phyloP scores from a whole-genome alignment of 2,329 filamentous ascomycete species.

The Penicillium corylophilum region DNA sequence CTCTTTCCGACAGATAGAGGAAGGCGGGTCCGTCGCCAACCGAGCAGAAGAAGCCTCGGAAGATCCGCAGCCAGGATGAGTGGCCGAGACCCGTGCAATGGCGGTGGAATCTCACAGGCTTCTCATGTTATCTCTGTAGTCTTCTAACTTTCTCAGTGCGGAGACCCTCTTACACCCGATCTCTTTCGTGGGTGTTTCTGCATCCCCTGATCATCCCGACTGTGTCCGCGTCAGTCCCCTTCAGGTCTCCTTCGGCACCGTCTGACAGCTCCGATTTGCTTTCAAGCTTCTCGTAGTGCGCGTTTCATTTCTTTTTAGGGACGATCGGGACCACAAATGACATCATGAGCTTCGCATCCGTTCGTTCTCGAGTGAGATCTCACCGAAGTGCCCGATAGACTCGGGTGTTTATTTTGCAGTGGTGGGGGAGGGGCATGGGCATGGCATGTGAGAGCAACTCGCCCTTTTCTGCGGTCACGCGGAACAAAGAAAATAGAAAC shows the following conservation, averaged over 20 bases:
- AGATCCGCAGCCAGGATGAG: conserved; percentile 32
- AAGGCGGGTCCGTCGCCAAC: conserved; percentile 22
- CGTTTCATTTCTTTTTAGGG: conserved; percentile 9
- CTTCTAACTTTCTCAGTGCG: conserved; percentile 5
- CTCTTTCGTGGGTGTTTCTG: conserved; percentile 4
- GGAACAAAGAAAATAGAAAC: neutral
- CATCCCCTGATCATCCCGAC: conserved; percentile 16
- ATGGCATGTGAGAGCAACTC: conserved; percentile 4
- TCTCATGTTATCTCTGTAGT: neutral
- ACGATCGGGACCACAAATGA: conserved; percentile 10
- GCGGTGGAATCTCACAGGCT: conserved; percentile 17
- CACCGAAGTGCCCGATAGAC: conserved; percentile 9
- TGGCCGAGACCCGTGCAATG: conserved; percentile 21
- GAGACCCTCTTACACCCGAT: conserved; percentile 1
- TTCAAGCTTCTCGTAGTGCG: conserved; percentile 5
- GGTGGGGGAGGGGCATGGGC: conserved; percentile 8
- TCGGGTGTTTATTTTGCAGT: conserved; percentile 6
- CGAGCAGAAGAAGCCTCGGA: conserved; percentile 31
- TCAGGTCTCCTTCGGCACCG: conserved; percentile 1
- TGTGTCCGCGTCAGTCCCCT: conserved; percentile 12
- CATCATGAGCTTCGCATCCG: conserved; percentile 15
- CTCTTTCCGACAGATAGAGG: conserved; percentile 4
- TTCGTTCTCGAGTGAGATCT: conserved; percentile 7
- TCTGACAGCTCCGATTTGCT: conserved; percentile 13
- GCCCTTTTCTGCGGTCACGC: neutral